Conservation (phyloP, 352 stramenopile genomes). For the Globisporangium ultimum region DNA sequence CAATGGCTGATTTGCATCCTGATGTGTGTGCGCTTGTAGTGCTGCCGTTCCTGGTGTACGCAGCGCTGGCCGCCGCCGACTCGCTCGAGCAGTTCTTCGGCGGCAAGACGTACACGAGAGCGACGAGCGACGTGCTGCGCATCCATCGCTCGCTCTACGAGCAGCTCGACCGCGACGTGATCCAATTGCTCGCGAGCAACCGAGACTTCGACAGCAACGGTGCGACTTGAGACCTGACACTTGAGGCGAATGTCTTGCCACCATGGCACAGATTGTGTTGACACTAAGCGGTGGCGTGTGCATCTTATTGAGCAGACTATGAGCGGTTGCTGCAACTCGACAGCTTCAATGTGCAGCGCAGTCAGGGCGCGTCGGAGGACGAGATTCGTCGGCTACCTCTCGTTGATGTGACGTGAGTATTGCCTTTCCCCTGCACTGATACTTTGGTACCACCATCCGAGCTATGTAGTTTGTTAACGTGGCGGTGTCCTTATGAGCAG, state of each 20-base stretch:
- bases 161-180: slow-evolving; percentile 54
- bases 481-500: slow-evolving; percentile 20
- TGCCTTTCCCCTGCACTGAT: slow-evolving; percentile 5
- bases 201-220: slow-evolving; percentile 67
- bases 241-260: too few relatives aligned
- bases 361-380: slow-evolving; percentile 37
- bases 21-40: slow-evolving; percentile 18
- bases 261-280: too few relatives aligned
- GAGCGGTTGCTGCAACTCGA: slow-evolving; percentile 69
- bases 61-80: slow-evolving; percentile 45
- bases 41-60: slow-evolving; percentile 52
- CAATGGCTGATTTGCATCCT: neutral
- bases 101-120: slow-evolving; percentile 10
- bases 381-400: slow-evolving; percentile 67
- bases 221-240: slow-evolving; percentile 6
- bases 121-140: slow-evolving; percentile 27
- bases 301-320: slow-evolving; percentile 38
- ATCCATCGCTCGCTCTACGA: slow-evolving; percentile 68
- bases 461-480: neutral
- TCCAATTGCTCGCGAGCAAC: slow-evolving; percentile 61
- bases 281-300: too few relatives aligned
- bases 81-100: slow-evolving; percentile 11
- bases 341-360: slow-evolving; percentile 46
- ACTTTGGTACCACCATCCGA: neutral
- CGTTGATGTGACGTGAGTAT: slow-evolving; percentile 55